Evolutionary conservation across 75 land plant genomes (phyloP).

Genomic region (Larix kaempferi): DNA sequence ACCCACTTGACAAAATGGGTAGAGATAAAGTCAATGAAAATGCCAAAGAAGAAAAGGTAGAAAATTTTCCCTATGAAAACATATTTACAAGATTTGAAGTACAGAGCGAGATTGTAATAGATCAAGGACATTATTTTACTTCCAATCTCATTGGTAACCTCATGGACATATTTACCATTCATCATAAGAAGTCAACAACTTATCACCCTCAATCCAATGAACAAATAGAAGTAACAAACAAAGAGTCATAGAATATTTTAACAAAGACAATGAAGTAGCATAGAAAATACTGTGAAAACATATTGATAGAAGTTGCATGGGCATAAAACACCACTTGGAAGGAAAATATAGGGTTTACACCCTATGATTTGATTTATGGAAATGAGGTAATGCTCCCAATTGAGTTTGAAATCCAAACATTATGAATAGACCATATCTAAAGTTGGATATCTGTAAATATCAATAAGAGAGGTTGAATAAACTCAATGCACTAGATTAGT

Average conservation of each 20-base stretch:
- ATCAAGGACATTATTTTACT: not conserved
- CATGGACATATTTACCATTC: not conserved
- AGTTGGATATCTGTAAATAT: too few relatives aligned
- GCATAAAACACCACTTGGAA: not conserved
- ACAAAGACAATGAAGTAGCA: not conserved
- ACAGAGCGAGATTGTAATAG: not conserved
- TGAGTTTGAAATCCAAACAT: too few relatives aligned
- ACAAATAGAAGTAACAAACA: not conserved
- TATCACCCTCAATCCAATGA: not conserved
- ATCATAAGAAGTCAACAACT: not conserved
- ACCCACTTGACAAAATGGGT: not conserved
- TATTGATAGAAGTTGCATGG: not conserved
- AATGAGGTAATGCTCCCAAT: too few relatives aligned
- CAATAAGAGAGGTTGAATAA: too few relatives aligned
- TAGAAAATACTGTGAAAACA: not conserved
- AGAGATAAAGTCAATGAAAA: not conserved
- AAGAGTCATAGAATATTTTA: not conserved
- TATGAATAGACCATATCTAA: too few relatives aligned
- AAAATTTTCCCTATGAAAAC: not conserved
- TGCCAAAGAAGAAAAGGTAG: not conserved
- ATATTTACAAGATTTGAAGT: not conserved
- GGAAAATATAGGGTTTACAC: too few relatives aligned
- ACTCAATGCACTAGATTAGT: too few relatives aligned
- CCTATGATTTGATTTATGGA: too few relatives aligned
- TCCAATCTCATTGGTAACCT: not conserved